Conservation (phyloP, 306 rosid species). For the Echinosophora koreensis region DNA sequence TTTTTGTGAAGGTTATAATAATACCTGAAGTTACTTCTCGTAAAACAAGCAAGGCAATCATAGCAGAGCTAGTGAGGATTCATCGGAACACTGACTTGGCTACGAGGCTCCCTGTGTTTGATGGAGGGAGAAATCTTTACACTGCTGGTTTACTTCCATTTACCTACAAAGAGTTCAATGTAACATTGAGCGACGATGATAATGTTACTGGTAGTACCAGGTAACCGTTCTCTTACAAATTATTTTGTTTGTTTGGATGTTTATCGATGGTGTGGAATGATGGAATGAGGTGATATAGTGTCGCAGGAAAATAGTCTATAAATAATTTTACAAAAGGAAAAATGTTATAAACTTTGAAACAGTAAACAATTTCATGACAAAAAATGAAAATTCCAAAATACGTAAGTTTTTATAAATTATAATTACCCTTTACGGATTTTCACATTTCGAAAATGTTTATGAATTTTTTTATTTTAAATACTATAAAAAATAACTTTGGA, state of each 20-base stretch:
- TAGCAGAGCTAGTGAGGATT: slow-evolving; percentile 59
- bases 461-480: no score
- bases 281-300: no score
- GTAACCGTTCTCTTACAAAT: slow-evolving; percentile 34
- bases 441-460: no score
- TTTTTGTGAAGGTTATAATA: slow-evolving; percentile 51
- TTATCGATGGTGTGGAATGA: no score
- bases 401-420: no score
- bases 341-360: no score
- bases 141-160: slow-evolving; percentile 67
- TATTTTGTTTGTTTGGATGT: background rate
- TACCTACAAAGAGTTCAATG: slow-evolving; percentile 50
- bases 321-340: no score
- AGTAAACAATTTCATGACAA: no score
- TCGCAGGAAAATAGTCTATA: no score
- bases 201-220: slow-evolving; percentile 44
- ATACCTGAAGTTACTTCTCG: slow-evolving; percentile 56
- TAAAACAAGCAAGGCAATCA: slow-evolving; percentile 52
- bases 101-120: slow-evolving; percentile 57
- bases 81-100: slow-evolving; percentile 51
- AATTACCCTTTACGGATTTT: no score
- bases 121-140: slow-evolving; percentile 60
- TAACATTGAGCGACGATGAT: slow-evolving; percentile 44
- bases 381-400: no score
- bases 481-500: no score